Conservation (phyloP, 305 asterid genomes). For the Fraxinus velutina region DNA sequence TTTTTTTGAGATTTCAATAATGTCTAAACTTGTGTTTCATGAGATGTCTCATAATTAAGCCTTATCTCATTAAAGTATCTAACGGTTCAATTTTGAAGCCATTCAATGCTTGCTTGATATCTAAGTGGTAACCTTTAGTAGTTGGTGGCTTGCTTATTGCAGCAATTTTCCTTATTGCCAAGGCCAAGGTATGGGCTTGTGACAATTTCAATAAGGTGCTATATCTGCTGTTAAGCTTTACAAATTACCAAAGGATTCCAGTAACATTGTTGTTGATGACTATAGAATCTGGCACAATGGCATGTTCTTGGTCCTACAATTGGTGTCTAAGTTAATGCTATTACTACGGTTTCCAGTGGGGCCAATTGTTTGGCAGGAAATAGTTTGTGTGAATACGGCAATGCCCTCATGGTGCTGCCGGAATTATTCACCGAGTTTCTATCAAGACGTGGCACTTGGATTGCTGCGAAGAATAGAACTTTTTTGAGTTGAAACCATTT, state of each 20-base stretch:
- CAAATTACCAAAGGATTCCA: neutral
- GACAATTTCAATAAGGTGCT: neutral
- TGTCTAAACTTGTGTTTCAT: neutral
- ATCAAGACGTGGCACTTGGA: neutral
- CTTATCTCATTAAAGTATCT: neutral
- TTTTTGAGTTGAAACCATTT: neutral
- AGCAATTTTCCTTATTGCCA: neutral
- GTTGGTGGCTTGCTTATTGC: neutral
- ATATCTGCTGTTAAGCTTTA: neutral
- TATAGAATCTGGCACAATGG: neutral
- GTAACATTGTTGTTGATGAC: neutral
- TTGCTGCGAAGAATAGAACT: neutral
- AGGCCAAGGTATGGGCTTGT: neutral
- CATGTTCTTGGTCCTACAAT: neutral
- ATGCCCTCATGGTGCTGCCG: neutral
- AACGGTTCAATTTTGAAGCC: neutral
- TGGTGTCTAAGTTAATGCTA: neutral
- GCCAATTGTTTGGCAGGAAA: neutral
- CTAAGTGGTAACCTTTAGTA: neutral
- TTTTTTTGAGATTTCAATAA: neutral
- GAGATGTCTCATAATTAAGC: neutral
- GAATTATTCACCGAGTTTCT: neutral
- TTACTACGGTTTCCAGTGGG: neutral
- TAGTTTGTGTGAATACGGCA: neutral
- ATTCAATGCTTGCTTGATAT: neutral